Evolutionary conservation across 305 asterid species (phyloP), one percentile per base, ranked within the genome.

Genomic region (Euphrasia arctica): DNA sequence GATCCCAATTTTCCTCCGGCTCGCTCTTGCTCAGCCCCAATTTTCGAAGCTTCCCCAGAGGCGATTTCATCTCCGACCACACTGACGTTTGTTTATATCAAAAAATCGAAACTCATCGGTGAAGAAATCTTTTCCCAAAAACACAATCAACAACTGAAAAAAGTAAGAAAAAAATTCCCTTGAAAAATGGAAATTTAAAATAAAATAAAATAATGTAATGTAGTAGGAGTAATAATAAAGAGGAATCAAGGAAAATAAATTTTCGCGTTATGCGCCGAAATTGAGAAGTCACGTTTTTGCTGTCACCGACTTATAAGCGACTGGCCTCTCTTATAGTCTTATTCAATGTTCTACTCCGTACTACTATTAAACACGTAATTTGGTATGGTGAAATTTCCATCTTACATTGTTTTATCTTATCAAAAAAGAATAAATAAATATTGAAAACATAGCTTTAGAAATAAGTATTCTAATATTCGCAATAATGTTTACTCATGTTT

Each of bases 1-100:
- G 92, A 85, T 85, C 91, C 85, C 83, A 84, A 75, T 79, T 79
- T 58, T 85, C 95, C 76, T 87, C 80, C 31, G 79, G 65, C 67
- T 79, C 93, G 75, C 77, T 71, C 80, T 89, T 89, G 65, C 69
- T 80, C 63, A 83, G 78, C 64, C 90, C 81, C 67, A 89, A 79
- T 73, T 73, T 87, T 66, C 74, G 80, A 48, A 91, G 85, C 83
- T 87, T 91, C 66, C 76, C 87, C 60, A 89, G 68, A 6, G 95
- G 83, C 64, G 97, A 87, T 80, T 83, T 88, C 98, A 91, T 91
- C 66, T 77, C 72, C 63, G 66, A 41, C 11, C 70, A 31, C 52
- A 54, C 70, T 54, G 54, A 52, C 51, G 13, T 4, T 31, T 31
- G 3, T 3, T 31, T 31, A 31, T 31, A 52, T 14, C 22, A 14